phyloP scores from a whole-genome alignment of 2,329 filamentous ascomycete genomes.

The Alternaria atra region DNA sequence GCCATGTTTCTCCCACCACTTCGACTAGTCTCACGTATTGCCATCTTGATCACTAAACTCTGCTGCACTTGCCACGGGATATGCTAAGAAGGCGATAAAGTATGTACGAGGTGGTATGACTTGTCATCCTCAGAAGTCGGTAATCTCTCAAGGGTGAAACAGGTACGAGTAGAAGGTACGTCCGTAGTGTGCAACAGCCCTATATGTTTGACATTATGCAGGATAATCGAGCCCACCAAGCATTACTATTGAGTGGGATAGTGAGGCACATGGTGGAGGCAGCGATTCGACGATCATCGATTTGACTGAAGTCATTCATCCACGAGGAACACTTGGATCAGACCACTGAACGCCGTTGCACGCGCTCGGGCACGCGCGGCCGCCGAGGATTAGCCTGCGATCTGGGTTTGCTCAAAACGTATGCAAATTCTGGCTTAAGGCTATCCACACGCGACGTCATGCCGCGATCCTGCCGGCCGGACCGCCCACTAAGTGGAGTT shows the following conservation, averaged over 20 bases:
- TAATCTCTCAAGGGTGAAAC: background rate
- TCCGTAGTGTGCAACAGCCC: background rate
- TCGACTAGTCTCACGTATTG: background rate
- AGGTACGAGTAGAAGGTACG: background rate
- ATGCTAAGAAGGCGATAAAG: background rate
- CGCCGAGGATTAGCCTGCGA: background rate
- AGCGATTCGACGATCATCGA: slow-evolving; percentile 3
- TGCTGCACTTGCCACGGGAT: background rate
- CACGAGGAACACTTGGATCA: slow-evolving; percentile 11
- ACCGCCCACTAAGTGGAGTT: slow-evolving; percentile 28
- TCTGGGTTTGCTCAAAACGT: background rate
- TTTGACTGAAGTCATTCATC: background rate
- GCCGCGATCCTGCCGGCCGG: slow-evolving; percentile 13
- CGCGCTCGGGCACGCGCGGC: slow-evolving; percentile 15
- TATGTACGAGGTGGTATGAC: background rate
- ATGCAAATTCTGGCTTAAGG: slow-evolving; percentile 12
- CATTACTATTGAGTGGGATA: background rate
- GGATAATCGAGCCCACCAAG: background rate
- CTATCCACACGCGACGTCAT: slow-evolving; percentile 19
- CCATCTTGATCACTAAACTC: background rate
- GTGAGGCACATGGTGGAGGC: slow-evolving; percentile 1
- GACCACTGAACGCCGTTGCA: slow-evolving; percentile 6
- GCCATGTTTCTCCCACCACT: background rate
- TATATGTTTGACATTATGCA: background rate
- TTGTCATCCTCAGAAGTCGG: background rate